phyloP scores from a whole-genome alignment of 495 filamentous ascomycete species.

The Penicillium angulare region DNA sequence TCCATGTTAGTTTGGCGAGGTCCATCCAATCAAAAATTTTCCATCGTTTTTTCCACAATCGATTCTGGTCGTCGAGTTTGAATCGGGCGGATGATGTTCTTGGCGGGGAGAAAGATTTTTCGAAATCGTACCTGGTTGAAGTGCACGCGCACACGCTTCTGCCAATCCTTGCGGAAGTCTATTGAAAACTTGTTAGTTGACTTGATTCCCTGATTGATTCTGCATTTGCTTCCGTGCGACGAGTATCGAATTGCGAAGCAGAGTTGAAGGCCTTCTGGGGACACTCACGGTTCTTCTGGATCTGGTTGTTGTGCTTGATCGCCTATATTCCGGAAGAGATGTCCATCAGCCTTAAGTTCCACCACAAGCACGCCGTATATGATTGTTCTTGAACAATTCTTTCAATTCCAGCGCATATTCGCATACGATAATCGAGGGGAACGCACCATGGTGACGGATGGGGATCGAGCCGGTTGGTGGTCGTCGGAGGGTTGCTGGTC shows the following conservation, averaged over 20 bases:
- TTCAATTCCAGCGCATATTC: slow-evolving; percentile 9
- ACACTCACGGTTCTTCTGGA: slow-evolving; percentile 91
- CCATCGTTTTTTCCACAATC: slow-evolving; percentile 10
- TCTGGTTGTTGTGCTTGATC: slow-evolving; percentile 99
- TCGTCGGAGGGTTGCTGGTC: slow-evolving; percentile 54
- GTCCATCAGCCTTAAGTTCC: slow-evolving; percentile 31
- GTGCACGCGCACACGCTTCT: slow-evolving; percentile 94
- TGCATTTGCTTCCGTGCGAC: background rate
- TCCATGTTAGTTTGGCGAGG: slow-evolving; percentile 35
- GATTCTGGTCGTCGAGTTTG: slow-evolving; percentile 6
- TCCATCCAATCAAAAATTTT: slow-evolving; percentile 11
- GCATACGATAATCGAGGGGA: slow-evolving; percentile 16
- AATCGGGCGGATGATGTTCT: slow-evolving; percentile 11
- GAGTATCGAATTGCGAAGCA: background rate
- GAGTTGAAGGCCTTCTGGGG: slow-evolving; percentile 6
- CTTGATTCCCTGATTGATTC: slow-evolving; percentile 22
- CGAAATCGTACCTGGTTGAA: slow-evolving; percentile 89
- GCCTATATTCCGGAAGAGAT: slow-evolving; percentile 54
- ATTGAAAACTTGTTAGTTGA: slow-evolving; percentile 31
- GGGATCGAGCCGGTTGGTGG: slow-evolving; percentile 56
- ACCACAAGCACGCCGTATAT: background rate
- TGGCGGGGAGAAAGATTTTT: slow-evolving; percentile 21
- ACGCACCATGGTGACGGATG: slow-evolving; percentile 66
- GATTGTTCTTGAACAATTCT: background rate
- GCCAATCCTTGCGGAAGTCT: slow-evolving; percentile 99